Conservation (phyloP, 2,329 filamentous ascomycete genomes). For the Hirsutella minnesotensis region DNA sequence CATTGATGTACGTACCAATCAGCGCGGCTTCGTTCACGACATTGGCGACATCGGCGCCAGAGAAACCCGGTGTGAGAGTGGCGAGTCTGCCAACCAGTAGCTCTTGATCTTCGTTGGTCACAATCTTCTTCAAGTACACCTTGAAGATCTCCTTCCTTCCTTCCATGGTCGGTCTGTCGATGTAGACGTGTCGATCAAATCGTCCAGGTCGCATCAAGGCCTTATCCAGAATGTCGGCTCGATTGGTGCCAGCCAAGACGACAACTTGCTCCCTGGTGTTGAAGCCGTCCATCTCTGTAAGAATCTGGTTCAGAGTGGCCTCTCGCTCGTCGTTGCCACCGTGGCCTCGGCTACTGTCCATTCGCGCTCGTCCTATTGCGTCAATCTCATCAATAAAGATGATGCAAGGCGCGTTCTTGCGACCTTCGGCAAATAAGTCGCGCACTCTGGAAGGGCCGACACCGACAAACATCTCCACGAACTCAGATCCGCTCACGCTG, state of each 20-base stretch:
- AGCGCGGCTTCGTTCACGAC: conserved; percentile 96
- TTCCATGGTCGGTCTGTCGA: conserved; percentile 93
- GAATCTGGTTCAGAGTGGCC: conserved; percentile 91
- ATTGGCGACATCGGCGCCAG: conserved; percentile 95
- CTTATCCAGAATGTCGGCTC: conserved; percentile 88
- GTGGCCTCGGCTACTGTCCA: conserved; percentile 57
- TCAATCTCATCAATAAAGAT: conserved; percentile 99
- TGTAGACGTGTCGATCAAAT: conserved; percentile 92
- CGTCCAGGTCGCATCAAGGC: conserved; percentile 92
- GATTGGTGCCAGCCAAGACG: conserved; percentile 91
- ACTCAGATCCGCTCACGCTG: conserved; percentile 96
- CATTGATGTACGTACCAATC: conserved; percentile 57
- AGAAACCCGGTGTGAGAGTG: conserved; percentile 90
- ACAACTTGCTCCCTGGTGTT: conserved; percentile 95
- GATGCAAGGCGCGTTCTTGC: conserved; percentile 95
- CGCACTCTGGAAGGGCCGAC: conserved; percentile 92
- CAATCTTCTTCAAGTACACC: conserved; percentile 89
- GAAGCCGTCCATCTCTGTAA: conserved; percentile 99
- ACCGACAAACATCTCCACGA: conserved; percentile 99
- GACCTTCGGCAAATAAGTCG: conserved; percentile 85
- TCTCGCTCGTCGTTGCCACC: conserved; percentile 96
- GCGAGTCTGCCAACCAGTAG: conserved; percentile 79
- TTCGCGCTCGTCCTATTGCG: conserved; percentile 83
- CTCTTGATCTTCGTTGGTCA: conserved; percentile 81
- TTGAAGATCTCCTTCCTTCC: conserved; percentile 92